Conservation (phyloP, 164 flowering plant genomes). For the Cinnamomum micranthum region DNA sequence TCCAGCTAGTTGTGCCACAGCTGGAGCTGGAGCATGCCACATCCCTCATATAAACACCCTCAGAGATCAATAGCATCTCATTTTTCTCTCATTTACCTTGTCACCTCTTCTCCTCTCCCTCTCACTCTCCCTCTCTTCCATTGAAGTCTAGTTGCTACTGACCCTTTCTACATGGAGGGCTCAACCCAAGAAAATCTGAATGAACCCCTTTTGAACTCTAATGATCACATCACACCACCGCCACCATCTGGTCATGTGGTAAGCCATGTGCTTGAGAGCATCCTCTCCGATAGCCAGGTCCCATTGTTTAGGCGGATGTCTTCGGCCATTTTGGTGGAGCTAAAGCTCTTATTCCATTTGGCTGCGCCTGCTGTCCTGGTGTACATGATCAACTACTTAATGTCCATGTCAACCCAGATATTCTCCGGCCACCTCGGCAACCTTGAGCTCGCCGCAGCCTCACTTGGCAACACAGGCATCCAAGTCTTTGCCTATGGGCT, state of each 20-base stretch:
- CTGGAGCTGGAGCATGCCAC: no score
- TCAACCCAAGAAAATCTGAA: neutral
- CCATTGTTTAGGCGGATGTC: slow-evolving; percentile 17
- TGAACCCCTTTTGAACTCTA: neutral
- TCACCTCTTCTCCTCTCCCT: neutral
- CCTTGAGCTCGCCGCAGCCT: slow-evolving; percentile 47
- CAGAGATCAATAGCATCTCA: no score
- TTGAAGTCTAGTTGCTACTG: neutral
- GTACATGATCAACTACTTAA: slow-evolving; percentile 38
- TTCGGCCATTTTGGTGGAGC: slow-evolving; percentile 29
- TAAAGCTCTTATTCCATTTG: slow-evolving; percentile 22
- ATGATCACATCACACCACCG: no score
- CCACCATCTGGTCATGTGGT: neutral
- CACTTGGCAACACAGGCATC: slow-evolving; percentile 46
- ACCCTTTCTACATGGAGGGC: neutral
- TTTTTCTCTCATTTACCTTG: no score
- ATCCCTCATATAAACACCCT: no score
- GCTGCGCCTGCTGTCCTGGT: slow-evolving; percentile 43
- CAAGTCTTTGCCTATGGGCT: slow-evolving; percentile 44
- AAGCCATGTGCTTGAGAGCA: slow-evolving; percentile 22
- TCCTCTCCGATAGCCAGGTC: slow-evolving; percentile 17
- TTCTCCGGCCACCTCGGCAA: slow-evolving; percentile 48
- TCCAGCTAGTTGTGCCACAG: no score
- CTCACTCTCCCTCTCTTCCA: neutral
- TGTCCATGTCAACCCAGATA: slow-evolving; percentile 46